These are phyloP conservation scores for Tetrapyrgos nigripes DNA, from an alignment of 1,284 basidiomycete species.

Conservation along the genomic window DNA sequence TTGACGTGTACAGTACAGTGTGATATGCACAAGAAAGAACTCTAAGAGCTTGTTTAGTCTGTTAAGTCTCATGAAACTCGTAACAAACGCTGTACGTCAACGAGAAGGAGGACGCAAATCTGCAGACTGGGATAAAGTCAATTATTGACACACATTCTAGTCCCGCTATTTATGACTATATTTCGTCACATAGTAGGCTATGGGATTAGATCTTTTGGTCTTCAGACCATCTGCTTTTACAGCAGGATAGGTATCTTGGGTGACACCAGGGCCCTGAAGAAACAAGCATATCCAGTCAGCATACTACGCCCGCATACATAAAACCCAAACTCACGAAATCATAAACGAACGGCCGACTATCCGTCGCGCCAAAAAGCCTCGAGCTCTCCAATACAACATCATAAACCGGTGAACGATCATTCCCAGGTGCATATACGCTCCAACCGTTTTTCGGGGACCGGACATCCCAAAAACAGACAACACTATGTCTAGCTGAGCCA, in stretches of 20 bases:
- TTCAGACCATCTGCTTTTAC: slow-evolving; percentile 51
- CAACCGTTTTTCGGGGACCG: slow-evolving; percentile 64
- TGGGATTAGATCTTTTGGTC: slow-evolving; percentile 41
- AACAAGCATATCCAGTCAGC: slow-evolving; percentile 6
- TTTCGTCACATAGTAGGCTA: slow-evolving; percentile 60
- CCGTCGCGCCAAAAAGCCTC: slow-evolving; percentile 75
- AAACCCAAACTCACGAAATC: slow-evolving; percentile 62
- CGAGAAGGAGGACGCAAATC: no score
- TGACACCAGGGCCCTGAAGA: slow-evolving; percentile 58
- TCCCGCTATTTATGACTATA: slow-evolving; percentile 52
- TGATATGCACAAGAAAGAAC: no score
- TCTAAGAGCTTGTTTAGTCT: no score
- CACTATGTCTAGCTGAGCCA: slow-evolving; percentile 74
- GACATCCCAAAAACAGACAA: slow-evolving; percentile 81
- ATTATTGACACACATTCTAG: no score
- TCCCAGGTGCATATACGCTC: slow-evolving; percentile 78
- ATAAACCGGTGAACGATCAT: slow-evolving; percentile 78
- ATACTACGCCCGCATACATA: slow-evolving; percentile 2
- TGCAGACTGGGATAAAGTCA: no score
- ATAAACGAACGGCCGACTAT: slow-evolving; percentile 74
- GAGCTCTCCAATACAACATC: slow-evolving; percentile 73
- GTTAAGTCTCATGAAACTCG: no score
- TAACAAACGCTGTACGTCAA: no score
- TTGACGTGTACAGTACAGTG: no score
- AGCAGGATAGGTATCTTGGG: slow-evolving; percentile 60